Evolutionary conservation across 2,329 filamentous ascomycete genomes (phyloP), one percentile per base, ranked within the genome.

Genomic region (Remersonia thermophila): DNA sequence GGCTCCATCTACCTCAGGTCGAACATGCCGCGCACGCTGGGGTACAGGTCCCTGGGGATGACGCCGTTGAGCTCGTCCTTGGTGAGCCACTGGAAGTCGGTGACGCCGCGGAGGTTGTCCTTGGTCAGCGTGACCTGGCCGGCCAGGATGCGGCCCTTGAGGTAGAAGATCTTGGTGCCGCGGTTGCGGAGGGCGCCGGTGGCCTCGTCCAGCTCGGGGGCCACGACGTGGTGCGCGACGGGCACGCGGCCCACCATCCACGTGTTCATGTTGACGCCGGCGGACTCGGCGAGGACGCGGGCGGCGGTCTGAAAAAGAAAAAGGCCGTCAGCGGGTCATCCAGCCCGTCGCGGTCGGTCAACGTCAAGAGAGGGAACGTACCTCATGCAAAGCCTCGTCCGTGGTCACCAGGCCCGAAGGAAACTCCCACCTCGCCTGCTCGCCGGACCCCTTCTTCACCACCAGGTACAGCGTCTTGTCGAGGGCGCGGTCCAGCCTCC

Each of bases 211-310:
- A 65, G 49, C 51, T 57, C 47, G 48, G 69, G 68, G 44, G 74
- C 63, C 42, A 63, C 64, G 47, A 83, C 67, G 52, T 82, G 63
- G 61, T 95, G 82, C 17, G 87, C 89, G 40, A 95, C 73, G 9
- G 91, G 91, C 40, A 82, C 81, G 51, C 86, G 86, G 42, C 86
- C 89, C 35, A 98, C 83, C 49, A 96, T 75, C 87, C 91, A 98
- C 37, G 86, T 95, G 66, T 96, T 96, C 87, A 98, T 96, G 69
- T 98, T 93, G 42, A 83, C 63, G 40, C 91, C 91, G 8, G 80
- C 86, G 3, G 84, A 68, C 51, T 83, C 70, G 35, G 79, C 67
- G 16, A 96, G 68, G 37, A 86, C 77, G 41, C 86, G 74, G 54
- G 85, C 74, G 27, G 89, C 86, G 30, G 83, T 79, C 91, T 98